Base-by-base conservation (phyloP, 352 stramenopile genomes). In the Pythium insidiosum region DNA sequence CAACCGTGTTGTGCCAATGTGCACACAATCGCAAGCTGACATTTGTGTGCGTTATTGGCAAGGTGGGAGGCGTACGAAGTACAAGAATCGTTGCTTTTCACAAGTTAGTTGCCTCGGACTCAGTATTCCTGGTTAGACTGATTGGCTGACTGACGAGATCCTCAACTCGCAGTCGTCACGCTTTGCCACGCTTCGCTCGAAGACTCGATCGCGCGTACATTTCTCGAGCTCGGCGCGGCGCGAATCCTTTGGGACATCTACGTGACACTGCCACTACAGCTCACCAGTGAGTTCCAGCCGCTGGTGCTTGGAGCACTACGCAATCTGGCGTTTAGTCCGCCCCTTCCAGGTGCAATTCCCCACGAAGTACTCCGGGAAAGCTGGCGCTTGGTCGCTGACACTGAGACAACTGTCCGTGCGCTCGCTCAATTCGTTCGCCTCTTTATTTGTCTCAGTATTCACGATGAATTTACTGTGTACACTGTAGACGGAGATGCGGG, bases 151-250 rank as follows among this genome's bases (percentile, higher is more conserved):
- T 20, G 7, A n/a, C n/a, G n/a, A n/a, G n/a, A n/a, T n/a, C n/a
- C n/a, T n/a, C n/a, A n/a, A n/a, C n/a, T 15, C 29, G 16, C 28
- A 82, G 61, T 87, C 15, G 55, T 87, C 11, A 68, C 61, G 2
- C 41, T 88, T 6, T 78, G 63, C 19, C 77, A 89, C 25, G 68
- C 59, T 0, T 69, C 66, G n/a, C 62, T 89, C 29, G 74, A 86
- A 23, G 50, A 53, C 0, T 52, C 54, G 4, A 80, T 86, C 18
- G 70, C 61, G 11, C 20, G 21, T 0, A 53, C 82, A 25, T 63
- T 81, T 43, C 53, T 66, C 36, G 61, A 79, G 6, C 38, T 79
- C 0, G 55, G 54, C 6, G 47, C 51, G 1, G 5, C 61, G 1
- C 35, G 60, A 2, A 39, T 60, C 6, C 42, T 89, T 4, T 63